phyloP scores from a whole-genome alignment of 495 filamentous ascomycete genomes.

The Aspergillus carlsbadensis region DNA sequence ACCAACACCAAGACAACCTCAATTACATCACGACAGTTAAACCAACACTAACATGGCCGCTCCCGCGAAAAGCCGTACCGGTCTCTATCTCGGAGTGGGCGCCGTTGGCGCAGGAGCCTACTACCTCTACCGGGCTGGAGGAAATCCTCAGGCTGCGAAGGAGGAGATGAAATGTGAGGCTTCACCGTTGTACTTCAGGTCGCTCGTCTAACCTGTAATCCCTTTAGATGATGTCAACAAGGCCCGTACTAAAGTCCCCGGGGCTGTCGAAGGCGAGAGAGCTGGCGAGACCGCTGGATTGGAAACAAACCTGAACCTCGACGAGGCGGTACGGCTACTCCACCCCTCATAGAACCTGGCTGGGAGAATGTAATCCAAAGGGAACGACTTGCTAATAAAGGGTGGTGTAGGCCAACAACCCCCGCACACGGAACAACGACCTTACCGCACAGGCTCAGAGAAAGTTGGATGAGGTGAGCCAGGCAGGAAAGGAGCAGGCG shows the following conservation, averaged over 20 bases:
- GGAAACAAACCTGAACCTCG: slow-evolving; percentile 54
- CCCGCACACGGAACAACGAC: slow-evolving; percentile 54
- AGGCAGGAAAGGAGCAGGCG: slow-evolving; percentile 46
- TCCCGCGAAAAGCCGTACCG: slow-evolving; percentile 48
- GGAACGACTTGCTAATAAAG: not conserved
- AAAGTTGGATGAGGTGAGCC: slow-evolving; percentile 69
- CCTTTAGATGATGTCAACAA: slow-evolving; percentile 58
- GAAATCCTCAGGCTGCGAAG: slow-evolving; percentile 75
- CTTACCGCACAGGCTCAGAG: slow-evolving; percentile 45
- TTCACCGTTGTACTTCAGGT: not conserved
- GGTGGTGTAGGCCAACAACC: slow-evolving; percentile 55
- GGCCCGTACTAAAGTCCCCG: slow-evolving; percentile 55
- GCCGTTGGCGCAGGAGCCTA: slow-evolving; percentile 73
- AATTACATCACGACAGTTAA: not conserved
- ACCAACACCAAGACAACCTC: not conserved
- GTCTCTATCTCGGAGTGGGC: slow-evolving; percentile 58
- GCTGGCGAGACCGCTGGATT: slow-evolving; percentile 48
- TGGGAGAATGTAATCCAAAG: not conserved
- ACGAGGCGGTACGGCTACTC: slow-evolving; percentile 49
- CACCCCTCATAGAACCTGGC: not conserved
- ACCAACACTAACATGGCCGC: slow-evolving; percentile 31
- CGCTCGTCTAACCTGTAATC: not conserved
- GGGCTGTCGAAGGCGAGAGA: slow-evolving; percentile 52
- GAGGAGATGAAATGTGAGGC: slow-evolving; percentile 76
- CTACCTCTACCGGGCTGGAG: slow-evolving; percentile 89